phyloP scores from a whole-genome alignment of 2,329 filamentous ascomycete genomes.

The Phialophora tarda region DNA sequence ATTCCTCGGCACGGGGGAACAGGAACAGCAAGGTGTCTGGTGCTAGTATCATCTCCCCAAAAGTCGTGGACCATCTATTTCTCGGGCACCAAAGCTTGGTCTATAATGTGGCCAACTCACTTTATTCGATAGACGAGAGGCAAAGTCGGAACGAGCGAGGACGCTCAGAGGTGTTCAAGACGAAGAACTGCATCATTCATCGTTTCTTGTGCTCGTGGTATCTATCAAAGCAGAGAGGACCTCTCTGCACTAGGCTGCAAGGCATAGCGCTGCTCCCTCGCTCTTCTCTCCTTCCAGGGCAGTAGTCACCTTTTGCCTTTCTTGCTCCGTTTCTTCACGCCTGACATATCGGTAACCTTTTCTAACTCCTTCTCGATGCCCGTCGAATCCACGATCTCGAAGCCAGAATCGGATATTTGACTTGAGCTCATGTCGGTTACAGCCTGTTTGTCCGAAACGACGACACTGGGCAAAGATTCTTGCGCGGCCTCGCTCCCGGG shows the following conservation, averaged over 20 bases:
- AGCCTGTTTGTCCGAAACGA: constrained; percentile 24
- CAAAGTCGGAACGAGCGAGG: neutral
- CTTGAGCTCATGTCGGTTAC: constrained; percentile 35
- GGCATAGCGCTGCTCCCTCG: neutral
- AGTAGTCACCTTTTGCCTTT: constrained; percentile 37
- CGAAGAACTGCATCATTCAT: neutral
- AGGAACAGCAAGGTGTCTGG: neutral
- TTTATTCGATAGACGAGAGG: neutral
- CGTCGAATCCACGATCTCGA: constrained; percentile 39
- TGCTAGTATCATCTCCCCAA: neutral
- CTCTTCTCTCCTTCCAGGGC: neutral
- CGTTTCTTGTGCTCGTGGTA: neutral
- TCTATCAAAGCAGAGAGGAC: neutral
- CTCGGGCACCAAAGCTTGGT: neutral
- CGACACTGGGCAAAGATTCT: constrained; percentile 9
- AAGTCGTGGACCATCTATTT: neutral
- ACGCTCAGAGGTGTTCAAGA: too few species aligned
- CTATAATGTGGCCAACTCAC: neutral
- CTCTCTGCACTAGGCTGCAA: neutral
- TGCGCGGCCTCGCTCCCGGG: constrained; percentile 16
- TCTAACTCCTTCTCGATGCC: constrained; percentile 36
- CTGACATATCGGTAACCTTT: constrained; percentile 21
- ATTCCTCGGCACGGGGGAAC: neutral
- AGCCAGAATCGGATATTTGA: constrained; percentile 37
- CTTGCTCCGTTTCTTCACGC: constrained; percentile 37